These are phyloP conservation scores for Coprinopsis sp. DNA, from an alignment of 768 basidiomycete genomes.

Conservation along the genomic window DNA sequence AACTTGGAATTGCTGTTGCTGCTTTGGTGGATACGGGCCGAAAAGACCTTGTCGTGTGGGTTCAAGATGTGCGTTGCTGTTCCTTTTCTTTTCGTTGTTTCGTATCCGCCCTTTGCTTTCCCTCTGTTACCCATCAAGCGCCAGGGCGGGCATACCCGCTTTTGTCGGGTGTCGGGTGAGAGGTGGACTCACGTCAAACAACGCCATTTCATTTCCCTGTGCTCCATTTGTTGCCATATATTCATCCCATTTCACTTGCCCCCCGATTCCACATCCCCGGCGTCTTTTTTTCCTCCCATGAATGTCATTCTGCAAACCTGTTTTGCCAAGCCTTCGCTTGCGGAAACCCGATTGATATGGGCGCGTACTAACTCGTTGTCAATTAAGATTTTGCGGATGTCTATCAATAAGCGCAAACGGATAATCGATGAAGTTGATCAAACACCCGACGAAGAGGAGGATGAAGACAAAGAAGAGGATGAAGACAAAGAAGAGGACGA, in stretches of 20 bases:
- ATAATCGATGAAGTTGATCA: conserved; percentile 61
- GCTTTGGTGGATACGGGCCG: conserved; percentile 65
- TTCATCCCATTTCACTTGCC: too few relatives aligned
- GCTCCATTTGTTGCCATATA: too few relatives aligned
- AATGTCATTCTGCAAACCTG: too few relatives aligned
- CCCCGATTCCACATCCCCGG: too few relatives aligned
- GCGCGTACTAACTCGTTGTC: background rate
- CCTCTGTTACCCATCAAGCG: background rate
- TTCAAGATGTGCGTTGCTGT: conserved; percentile 60
- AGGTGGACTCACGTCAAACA: too few relatives aligned
- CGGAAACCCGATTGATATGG: too few relatives aligned
- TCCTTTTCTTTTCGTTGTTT: background rate
- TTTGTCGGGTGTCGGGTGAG: too few relatives aligned
- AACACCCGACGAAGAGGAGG: conserved; percentile 31
- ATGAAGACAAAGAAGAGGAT: conserved; percentile 29
- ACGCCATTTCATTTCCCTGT: too few relatives aligned
- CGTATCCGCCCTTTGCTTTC: background rate
- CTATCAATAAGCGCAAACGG: conserved; percentile 53
- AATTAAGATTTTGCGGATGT: conserved; percentile 54
- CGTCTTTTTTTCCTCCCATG: too few relatives aligned
- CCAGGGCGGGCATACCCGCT: too few relatives aligned
- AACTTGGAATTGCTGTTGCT: conserved; percentile 82
- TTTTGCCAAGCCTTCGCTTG: too few relatives aligned
- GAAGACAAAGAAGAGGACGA: conserved; percentile 24
- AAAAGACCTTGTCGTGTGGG: conserved; percentile 68